phyloP scores from a whole-genome alignment of 140 eudicot species.

The Anethum foeniculum region DNA sequence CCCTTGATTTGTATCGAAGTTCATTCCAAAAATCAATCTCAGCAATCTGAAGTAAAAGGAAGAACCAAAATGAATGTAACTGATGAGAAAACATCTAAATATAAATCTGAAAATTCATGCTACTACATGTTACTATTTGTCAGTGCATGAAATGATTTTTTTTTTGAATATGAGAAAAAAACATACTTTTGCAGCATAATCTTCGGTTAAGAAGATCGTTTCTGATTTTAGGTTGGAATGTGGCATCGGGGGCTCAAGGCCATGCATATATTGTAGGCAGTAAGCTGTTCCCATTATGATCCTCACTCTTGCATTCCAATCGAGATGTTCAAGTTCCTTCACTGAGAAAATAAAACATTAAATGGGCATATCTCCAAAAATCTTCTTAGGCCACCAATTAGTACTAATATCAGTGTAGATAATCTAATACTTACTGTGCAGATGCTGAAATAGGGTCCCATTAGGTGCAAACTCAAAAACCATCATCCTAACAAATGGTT shows the following conservation, averaged over 20 bases:
- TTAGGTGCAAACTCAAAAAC: slow-evolving; percentile 89
- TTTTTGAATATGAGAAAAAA: background rate
- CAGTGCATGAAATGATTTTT: background rate
- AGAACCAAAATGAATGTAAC: background rate
- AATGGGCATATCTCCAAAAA: background rate
- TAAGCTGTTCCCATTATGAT: slow-evolving; percentile 86
- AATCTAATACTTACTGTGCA: slow-evolving; percentile 48
- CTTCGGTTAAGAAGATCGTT: slow-evolving; percentile 63
- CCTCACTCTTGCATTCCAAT: slow-evolving; percentile 79
- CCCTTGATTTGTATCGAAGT: slow-evolving; percentile 28
- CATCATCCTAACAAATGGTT: slow-evolving; percentile 87
- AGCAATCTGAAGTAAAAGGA: slow-evolving; percentile 33
- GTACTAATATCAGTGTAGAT: background rate
- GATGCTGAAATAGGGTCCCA: slow-evolving; percentile 78
- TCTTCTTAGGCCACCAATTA: background rate
- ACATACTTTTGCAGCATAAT: slow-evolving; percentile 92
- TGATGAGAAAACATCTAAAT: background rate
- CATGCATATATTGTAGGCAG: slow-evolving; percentile 87
- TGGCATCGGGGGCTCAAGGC: slow-evolving; percentile 59
- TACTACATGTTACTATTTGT: background rate
- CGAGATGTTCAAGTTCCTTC: slow-evolving; percentile 80
- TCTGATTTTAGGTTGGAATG: slow-evolving; percentile 44
- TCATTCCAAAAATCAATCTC: slow-evolving; percentile 59
- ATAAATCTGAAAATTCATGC: background rate
- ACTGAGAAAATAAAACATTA: slow-evolving; percentile 37